phyloP scores from a whole-genome alignment of 1,284 basidiomycete genomes.

The Peniophora sp. region DNA sequence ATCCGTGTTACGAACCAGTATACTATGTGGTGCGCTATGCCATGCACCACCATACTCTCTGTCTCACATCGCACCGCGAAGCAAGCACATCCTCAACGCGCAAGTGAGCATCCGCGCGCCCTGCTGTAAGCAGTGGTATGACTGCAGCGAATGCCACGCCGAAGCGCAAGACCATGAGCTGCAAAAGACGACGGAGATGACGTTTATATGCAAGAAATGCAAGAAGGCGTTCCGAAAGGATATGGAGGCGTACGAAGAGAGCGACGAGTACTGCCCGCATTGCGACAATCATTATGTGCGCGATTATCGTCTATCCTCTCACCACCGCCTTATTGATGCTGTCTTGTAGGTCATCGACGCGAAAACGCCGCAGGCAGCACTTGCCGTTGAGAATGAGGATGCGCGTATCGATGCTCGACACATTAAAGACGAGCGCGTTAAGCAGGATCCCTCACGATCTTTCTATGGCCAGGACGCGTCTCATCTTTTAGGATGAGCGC shows the following conservation, averaged over 20 bases:
- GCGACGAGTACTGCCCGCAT: conserved; percentile 96
- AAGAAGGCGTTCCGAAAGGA: conserved; percentile 96
- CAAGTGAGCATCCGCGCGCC: conserved; percentile 91
- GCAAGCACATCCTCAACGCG: conserved; percentile 90
- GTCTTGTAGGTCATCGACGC: conserved; percentile 71
- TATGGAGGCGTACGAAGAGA: conserved; percentile 85
- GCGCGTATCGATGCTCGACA: conserved; percentile 80
- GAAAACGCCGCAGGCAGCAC: conserved; percentile 80
- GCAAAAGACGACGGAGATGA: conserved; percentile 81
- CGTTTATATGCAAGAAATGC: conserved; percentile 96
- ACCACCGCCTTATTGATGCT: background rate
- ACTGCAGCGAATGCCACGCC: conserved; percentile 92
- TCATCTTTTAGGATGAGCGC: conserved; percentile 25
- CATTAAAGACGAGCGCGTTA: conserved; percentile 65
- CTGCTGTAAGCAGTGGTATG: conserved; percentile 93
- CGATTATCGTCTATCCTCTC: conserved; percentile 10
- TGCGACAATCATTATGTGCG: conserved; percentile 96
- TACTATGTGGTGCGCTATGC: too few species aligned
- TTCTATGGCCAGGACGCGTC: conserved; percentile 36
- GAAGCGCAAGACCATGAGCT: conserved; percentile 75
- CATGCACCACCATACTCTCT: too few species aligned
- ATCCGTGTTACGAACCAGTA: too few species aligned
- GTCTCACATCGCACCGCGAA: conserved; percentile 20
- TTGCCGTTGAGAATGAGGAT: conserved; percentile 89
- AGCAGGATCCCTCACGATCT: conserved; percentile 39